Conservation (phyloP, 257 asterid genomes). For the Solanum lignicaule region DNA sequence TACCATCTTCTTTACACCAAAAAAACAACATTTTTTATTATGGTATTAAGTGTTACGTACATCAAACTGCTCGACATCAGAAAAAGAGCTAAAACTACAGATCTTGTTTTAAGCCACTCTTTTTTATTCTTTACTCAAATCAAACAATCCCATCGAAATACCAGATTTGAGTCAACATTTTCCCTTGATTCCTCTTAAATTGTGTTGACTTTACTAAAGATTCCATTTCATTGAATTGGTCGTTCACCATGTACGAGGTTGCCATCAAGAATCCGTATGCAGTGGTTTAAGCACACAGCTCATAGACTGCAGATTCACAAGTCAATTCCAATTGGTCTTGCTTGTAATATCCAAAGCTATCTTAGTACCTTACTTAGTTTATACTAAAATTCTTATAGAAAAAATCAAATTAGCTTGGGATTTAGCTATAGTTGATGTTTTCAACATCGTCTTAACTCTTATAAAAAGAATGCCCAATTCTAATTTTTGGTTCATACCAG, state of each 20-base stretch:
- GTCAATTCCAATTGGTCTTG: not conserved
- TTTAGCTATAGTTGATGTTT: not conserved
- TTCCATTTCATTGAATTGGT: not conserved
- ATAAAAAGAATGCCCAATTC: not conserved
- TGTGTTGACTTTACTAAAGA: not conserved
- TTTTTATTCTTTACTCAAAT: not conserved
- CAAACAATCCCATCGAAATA: not conserved
- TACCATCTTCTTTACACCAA: too few relatives aligned
- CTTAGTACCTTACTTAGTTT: not conserved
- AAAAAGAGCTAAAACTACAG: not conserved
- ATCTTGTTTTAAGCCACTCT: not conserved
- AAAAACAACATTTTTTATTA: not conserved
- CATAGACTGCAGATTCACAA: not conserved
- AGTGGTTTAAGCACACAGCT: not conserved
- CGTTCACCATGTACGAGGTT: not conserved
- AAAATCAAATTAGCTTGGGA: not conserved
- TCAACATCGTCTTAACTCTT: not conserved
- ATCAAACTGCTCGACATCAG: not conserved
- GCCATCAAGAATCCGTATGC: not conserved
- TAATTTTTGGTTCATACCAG: not conserved
- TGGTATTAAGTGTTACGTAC: not conserved
- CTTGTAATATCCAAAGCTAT: not conserved
- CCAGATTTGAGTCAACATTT: not conserved
- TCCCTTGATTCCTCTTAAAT: not conserved
- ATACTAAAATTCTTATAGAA: not conserved